Conservation (phyloP, 2,329 filamentous ascomycete genomes). For the Xylaria polymorpha region DNA sequence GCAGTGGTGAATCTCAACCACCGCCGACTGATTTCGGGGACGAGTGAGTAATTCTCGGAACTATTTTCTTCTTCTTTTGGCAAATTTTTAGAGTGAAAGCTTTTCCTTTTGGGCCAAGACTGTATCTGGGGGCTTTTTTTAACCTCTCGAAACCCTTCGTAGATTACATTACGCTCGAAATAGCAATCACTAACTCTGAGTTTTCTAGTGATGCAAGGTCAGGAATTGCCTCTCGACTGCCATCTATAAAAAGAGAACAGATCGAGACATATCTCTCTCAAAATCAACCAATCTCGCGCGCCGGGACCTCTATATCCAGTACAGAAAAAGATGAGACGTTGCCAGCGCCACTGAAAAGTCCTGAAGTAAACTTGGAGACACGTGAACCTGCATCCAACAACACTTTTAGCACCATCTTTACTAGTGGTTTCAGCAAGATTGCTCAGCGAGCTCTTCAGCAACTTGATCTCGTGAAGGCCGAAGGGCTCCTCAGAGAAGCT, state of each 20-base stretch:
- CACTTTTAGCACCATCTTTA: conserved; percentile 34
- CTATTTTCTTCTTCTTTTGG: too few relatives aligned
- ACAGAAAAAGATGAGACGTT: conserved; percentile 9
- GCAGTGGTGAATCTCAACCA: conserved; percentile 27
- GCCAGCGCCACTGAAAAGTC: not conserved
- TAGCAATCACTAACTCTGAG: too few relatives aligned
- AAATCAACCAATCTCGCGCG: conserved; percentile 22
- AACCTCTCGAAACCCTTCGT: too few relatives aligned
- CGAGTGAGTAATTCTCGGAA: conserved; percentile 2
- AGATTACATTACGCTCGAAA: too few relatives aligned
- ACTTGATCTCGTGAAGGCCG: conserved; percentile 34
- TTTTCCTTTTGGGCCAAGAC: too few relatives aligned
- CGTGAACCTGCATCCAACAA: conserved; percentile 21
- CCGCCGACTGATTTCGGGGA: conserved; percentile 36
- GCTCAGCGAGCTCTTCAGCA: conserved; percentile 37
- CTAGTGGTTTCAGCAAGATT: conserved; percentile 36
- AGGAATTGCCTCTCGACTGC: conserved; percentile 22
- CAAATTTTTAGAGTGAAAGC: too few relatives aligned
- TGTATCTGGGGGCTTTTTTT: too few relatives aligned
- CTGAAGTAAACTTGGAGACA: conserved; percentile 1
- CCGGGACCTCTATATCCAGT: conserved; percentile 15
- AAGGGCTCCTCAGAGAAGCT: conserved; percentile 33
- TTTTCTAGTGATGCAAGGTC: conserved; percentile 23
- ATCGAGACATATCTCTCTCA: conserved; percentile 36
- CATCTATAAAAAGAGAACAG: conserved; percentile 35